phyloP scores from a whole-genome alignment of 768 basidiomycete species.

The Collybia sordida region DNA sequence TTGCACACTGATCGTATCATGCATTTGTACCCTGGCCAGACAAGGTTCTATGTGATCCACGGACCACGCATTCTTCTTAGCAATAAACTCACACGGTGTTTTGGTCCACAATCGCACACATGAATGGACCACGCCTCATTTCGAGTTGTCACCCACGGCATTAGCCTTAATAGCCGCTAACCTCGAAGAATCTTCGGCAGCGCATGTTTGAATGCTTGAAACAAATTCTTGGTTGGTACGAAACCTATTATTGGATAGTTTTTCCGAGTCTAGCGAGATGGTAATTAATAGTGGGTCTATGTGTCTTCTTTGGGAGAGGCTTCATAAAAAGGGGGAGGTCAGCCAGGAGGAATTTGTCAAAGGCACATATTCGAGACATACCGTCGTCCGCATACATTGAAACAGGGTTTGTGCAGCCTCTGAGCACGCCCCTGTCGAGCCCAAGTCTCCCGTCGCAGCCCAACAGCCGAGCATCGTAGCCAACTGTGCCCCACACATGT shows the following conservation, averaged over 20 bases:
- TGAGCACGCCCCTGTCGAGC: constrained; percentile 53
- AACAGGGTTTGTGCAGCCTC: constrained; percentile 61
- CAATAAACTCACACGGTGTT: no score
- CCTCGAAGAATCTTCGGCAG: not conserved
- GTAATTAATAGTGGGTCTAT: constrained; percentile 84
- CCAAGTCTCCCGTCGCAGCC: constrained; percentile 71
- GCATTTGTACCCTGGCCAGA: no score
- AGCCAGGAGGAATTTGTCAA: constrained; percentile 1
- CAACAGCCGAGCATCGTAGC: constrained; percentile 83
- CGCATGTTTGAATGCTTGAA: not conserved
- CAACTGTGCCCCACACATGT: constrained; percentile 68
- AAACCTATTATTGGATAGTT: constrained; percentile 60
- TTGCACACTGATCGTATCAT: no score
- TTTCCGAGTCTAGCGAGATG: constrained; percentile 82
- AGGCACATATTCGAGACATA: constrained; percentile 36
- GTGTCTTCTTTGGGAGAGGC: constrained; percentile 68
- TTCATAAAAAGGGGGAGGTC: constrained; percentile 24
- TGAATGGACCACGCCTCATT: no score
- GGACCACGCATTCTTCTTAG: no score
- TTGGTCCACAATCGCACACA: no score
- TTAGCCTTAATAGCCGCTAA: not conserved
- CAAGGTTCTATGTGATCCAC: no score
- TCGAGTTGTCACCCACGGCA: no score
- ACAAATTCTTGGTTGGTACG: not conserved
- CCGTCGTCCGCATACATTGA: constrained; percentile 84